Percentiles rank a stretch among this genome's conserved stretches.
These are phyloP conservation scores for Vaccinium darrowii DNA, from an alignment of 148 eudicot species.

Conservation along the genomic window DNA sequence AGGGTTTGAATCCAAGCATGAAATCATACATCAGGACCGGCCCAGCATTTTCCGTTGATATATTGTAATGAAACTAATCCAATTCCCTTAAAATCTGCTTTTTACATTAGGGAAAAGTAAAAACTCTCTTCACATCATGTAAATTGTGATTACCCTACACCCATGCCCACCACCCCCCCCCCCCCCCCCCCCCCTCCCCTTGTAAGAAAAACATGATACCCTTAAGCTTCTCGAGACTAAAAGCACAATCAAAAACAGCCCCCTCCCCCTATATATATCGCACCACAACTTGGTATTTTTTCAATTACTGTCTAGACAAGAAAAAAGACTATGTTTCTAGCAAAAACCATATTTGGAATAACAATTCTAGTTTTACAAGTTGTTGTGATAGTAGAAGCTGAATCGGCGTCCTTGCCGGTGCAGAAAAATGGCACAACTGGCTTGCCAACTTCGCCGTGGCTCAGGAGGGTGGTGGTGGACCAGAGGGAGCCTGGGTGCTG, in stretches of 20 bases:
- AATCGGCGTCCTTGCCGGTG: neutral
- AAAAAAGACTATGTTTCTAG: conserved; percentile 2
- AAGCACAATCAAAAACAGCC: conserved; percentile 10
- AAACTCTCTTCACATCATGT: neutral
- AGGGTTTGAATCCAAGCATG: too few relatives aligned
- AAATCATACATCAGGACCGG: too few relatives aligned
- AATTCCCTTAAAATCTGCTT: neutral
- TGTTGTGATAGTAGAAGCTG: conserved; percentile 7
- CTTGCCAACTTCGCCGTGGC: conserved; percentile 40
- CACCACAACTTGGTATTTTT: neutral
- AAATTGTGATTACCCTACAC: conserved; percentile 2
- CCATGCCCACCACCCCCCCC: conserved; percentile 15
- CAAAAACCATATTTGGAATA: neutral
- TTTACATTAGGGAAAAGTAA: neutral
- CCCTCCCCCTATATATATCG: conserved; percentile 19
- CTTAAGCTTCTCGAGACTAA: conserved; percentile 10
- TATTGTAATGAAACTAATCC: neutral
- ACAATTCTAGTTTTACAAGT: conserved; percentile 7
- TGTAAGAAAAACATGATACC: conserved; percentile 41
- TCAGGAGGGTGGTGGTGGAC: conserved; percentile 29
- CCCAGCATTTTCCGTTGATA: neutral
- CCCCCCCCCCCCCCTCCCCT: conserved; percentile 26
- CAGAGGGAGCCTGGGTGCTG: conserved; percentile 57
- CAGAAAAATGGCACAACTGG: conserved; percentile 17
- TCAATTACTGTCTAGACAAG: neutral